Percentiles rank a stretch among this genome's conserved stretches.
phyloP scores from a whole-genome alignment of 2,329 filamentous ascomycete species.

The Penicillium paneum region DNA sequence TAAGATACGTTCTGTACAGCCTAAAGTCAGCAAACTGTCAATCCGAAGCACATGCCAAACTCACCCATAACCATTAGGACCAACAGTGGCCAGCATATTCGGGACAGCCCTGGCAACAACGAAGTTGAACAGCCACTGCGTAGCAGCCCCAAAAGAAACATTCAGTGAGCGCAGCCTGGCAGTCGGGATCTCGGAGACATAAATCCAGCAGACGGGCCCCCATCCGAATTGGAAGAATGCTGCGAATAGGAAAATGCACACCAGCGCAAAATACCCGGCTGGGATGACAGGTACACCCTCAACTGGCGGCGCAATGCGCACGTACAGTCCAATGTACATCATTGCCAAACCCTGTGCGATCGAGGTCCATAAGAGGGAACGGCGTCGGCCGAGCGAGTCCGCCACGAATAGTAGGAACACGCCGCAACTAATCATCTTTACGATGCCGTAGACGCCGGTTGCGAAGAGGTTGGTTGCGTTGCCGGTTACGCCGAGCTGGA shows the following conservation, averaged over 20 bases:
- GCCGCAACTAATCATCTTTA: conserved; percentile 64
- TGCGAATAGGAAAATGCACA: conserved; percentile 71
- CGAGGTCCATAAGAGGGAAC: conserved; percentile 62
- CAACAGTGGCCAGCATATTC: conserved; percentile 61
- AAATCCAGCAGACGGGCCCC: conserved; percentile 71
- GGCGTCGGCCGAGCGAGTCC: conserved; percentile 65
- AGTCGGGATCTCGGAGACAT: conserved; percentile 67
- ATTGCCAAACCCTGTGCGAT: conserved; percentile 61
- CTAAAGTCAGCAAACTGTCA: conserved; percentile 28
- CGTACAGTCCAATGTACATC: conserved; percentile 70
- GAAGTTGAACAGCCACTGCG: conserved; percentile 73
- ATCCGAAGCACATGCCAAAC: conserved; percentile 14
- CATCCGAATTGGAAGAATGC: conserved; percentile 67
- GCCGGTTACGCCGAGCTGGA: conserved; percentile 58
- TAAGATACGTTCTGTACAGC: conserved; percentile 62
- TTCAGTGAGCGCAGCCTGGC: conserved; percentile 64
- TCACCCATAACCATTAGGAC: conserved; percentile 49
- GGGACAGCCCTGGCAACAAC: conserved; percentile 66
- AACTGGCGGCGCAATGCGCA: conserved; percentile 48
- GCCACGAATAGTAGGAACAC: conserved; percentile 65
- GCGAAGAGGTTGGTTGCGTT: conserved; percentile 63
- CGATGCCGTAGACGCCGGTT: conserved; percentile 69
- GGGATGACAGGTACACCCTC: conserved; percentile 55
- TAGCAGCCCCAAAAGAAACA: conserved; percentile 65
- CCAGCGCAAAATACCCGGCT: conserved; percentile 67